Base-by-base conservation (phyloP, 257 asterid genomes). In the Forsythia viridissima region DNA sequence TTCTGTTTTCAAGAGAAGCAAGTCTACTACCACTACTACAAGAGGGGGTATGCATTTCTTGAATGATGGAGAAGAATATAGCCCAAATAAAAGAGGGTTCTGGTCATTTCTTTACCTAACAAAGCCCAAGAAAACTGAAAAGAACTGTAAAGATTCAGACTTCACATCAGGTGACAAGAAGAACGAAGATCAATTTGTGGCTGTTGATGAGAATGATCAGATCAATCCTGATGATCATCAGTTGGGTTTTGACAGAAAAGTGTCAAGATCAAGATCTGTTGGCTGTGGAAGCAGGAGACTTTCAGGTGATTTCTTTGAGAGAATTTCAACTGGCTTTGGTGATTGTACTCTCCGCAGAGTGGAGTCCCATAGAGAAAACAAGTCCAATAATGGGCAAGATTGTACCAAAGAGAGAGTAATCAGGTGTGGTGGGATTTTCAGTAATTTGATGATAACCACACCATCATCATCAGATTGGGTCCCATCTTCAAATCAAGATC, bases 261-360 rank as follows among this genome's bases (percentile, higher is more conserved):
- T 90, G 0, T 86, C 90, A 13, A 89, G 95, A 86, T 90, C 95
- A 5, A 87, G 91, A 86, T 91, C 93, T 78, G 91, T 89, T 39
- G 93, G 93, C 6, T 89, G 96, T 82, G 96, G 93, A 77, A 91
- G 93, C 42, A 83, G 88, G 80, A 91, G 90, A 51, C 88, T 89
- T 55, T 91, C 96, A 9, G 89, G 90, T 24, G 91, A 90, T 44
- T 81, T 90, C 52, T 86, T 90, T 18, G 94, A 86, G 82, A 80
- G 87, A 80, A 83, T 90, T 24, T 90, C 92, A 36, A 88, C 88
- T 48, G 94, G 94, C 52, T 83, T 89, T 21, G 92, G 95, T 11
- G 95, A 89, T 76, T 90, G 98, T 66, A 89, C 98, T 20, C 85
- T 95, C 42, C 85, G 97, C 43, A 90, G 99, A 79, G 98, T 95